Conservation (phyloP, 176 grass and related monocot species). For the Triticum aestivum region IWGSC_CS_RefSeq_v2.1 NC_057803.1:330615778-330616277, state of each 20-base stretch:
- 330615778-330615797: constrained; percentile 45
- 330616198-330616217: constrained; percentile 59
- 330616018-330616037: constrained; percentile 42
- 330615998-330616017: constrained; percentile 57
- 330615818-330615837: constrained; percentile 33
- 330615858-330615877: constrained; percentile 54
- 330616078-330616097: constrained; percentile 45
- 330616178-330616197: constrained; percentile 72
- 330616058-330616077: constrained; percentile 57
- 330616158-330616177: constrained; percentile 79
- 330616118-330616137: constrained; percentile 57
- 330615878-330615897: constrained; percentile 75
- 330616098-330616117: constrained; percentile 53
- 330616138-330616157: constrained; percentile 38
- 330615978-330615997: constrained; percentile 44
- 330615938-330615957: constrained; percentile 50
- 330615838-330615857: constrained; percentile 53
- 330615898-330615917: constrained; percentile 60
- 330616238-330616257: constrained; percentile 57
- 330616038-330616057: constrained; percentile 47
- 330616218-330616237: constrained; percentile 75
- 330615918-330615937: constrained; percentile 61
- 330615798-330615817: constrained; percentile 42
- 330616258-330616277: constrained; percentile 80
- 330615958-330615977: constrained; percentile 59